Evolutionary conservation across 2,329 filamentous ascomycete genomes (phyloP), one percentile per base, ranked within the genome.

Genomic region (Phaeosphaeriaceae sp.): DNA sequence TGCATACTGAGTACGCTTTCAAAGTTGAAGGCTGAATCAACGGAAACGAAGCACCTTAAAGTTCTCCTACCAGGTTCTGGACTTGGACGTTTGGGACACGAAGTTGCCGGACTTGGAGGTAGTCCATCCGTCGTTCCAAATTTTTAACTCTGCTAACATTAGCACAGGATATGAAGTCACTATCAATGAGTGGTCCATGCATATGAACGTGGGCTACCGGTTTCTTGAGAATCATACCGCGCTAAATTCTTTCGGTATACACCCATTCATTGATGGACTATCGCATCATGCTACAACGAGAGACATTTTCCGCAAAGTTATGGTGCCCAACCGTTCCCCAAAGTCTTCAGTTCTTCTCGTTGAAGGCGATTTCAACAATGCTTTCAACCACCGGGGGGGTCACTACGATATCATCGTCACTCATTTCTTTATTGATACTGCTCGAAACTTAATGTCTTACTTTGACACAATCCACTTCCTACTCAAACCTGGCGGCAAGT

Each of bases 371-470:
- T 85, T 85, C 53, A 81, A 77, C 0, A 77, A 76, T 4, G 66
- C 69, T 1, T 72, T 77, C 0, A 37, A 45, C 11, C 48, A 50
- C n/a, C 47, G 58, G 33, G 18, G 46, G 5, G 58, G 52, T 0
- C 50, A 54, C 3, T 84, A 75, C 61, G 81, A 85, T 44, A 71
- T 77, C 1, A 66, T 85, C 0, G 64, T 83, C 0, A 84, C 83
- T 0, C 77, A 83, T 35, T 85, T 84, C 68, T 85, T 85, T 67
- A 84, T 85, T 54, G 83, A 85, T 58, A 85, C 82, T 0, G 82
- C 83, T 0, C 76, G 81, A 0, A 85, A 85, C 45, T 63, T 84
- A 1, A 74, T 83, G 62, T 68, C 60, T 0, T 85, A 85, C 51
- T 71, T 85, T 5, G 80, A 84, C 29, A 82, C 77, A 0, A 84